These are phyloP conservation scores for Zea luxurians DNA, from an alignment of 176 grass and related monocot species.

Conservation along the genomic window DNA sequence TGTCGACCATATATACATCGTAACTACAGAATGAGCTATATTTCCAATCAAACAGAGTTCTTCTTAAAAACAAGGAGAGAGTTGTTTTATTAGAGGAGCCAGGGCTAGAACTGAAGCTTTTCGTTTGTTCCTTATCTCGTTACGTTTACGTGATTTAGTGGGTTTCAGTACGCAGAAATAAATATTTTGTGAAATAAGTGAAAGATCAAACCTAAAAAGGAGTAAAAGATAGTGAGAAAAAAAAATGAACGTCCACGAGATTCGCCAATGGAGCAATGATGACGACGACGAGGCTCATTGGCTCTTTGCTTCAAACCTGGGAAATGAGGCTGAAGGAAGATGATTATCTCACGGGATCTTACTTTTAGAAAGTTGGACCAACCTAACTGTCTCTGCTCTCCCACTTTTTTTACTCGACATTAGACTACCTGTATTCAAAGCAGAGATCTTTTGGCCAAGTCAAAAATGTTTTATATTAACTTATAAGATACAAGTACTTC, in stretches of 20 bases:
- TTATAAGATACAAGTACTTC: not conserved
- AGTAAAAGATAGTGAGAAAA: not conserved
- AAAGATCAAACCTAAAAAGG: not conserved
- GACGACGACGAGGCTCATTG: conserved; percentile 20
- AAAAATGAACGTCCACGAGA: conserved; percentile 16
- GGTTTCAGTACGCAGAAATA: not conserved
- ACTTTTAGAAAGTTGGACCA: conserved; percentile 34
- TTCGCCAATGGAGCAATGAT: conserved; percentile 27
- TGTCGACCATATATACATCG: too few species aligned
- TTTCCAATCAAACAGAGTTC: too few species aligned
- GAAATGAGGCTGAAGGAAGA: conserved; percentile 26
- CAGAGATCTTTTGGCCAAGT: not conserved
- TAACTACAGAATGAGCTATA: too few species aligned
- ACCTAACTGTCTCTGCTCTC: conserved; percentile 3
- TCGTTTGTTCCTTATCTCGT: too few species aligned
- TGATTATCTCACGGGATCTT: conserved; percentile 39
- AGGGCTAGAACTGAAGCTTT: too few species aligned
- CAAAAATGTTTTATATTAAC: not conserved
- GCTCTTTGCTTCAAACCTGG: conserved; percentile 35
- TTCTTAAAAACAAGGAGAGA: too few species aligned
- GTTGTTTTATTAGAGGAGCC: too few species aligned
- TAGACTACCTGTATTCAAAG: conserved; percentile 6
- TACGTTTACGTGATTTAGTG: too few species aligned
- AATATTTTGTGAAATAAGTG: conserved; percentile 5
- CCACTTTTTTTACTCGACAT: conserved; percentile 5